Evolutionary conservation across 306 rosid genomes (phyloP), one percentile per base, ranked within the genome.

Genomic region (Rosa rugosa): DNA sequence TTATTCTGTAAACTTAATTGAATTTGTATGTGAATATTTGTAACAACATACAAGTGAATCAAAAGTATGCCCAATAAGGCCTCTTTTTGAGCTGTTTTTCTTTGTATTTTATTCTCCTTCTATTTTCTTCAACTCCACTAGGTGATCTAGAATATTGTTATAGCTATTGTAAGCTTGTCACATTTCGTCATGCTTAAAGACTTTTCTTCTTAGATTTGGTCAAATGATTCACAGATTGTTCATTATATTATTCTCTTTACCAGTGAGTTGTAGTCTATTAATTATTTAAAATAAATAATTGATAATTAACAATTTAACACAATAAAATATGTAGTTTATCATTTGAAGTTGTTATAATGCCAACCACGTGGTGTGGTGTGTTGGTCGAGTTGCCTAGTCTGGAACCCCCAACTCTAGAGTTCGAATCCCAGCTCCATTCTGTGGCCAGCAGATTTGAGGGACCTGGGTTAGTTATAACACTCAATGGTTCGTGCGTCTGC

Each of bases 11-110:
- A 41, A 79, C 80, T 25, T 60, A 31, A 22, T 76, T 71, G 73
- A 79, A 79, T 84, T 71, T 88, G 82, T 45, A 73, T 80, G 79
- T 85, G 88, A 80, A 76, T 80, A 73, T 74, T 18, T 82, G 87
- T 83, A 79, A 78, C 78, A 79, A 79, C 79, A 79, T 80, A 81
- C 66, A 31, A 57, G 80, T 67, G 88, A 81, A 75, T 64, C 76
- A 71, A 65, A 50, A 82, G 80, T 76, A 56, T 80, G 51, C 79
- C 51, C 66, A 71, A 79, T 62, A 77, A 82, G 75, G 81, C 79
- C 57, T 8, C 38, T 76, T 67, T 59, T 25, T 25, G 54, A 77
- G 42, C 47, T 47, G 27, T 5, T 27, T 11, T 36, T 34, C 25
- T 23, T 59, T 67, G 16, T 66, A 18, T 66, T 66, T 1, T 38